These are phyloP conservation scores for Drosera spatulata DNA, from an alignment of 179 eudicot genomes.

Conservation along the genomic window DNA sequence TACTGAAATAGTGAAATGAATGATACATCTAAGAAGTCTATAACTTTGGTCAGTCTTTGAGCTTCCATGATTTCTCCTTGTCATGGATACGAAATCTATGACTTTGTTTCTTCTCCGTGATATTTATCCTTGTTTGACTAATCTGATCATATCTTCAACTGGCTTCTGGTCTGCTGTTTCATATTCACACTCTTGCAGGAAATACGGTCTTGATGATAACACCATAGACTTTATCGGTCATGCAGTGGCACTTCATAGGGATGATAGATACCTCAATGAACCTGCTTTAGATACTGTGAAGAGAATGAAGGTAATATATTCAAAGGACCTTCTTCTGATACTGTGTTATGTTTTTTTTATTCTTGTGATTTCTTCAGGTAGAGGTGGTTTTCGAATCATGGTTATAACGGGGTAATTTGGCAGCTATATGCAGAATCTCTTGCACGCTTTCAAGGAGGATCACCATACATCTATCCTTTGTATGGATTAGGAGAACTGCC, in stretches of 20 bases:
- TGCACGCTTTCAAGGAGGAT: slow-evolving; percentile 78
- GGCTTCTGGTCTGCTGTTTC: neutral
- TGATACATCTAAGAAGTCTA: no score
- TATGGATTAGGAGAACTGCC: slow-evolving; percentile 90
- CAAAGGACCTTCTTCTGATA: neutral
- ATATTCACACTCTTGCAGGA: slow-evolving; percentile 21
- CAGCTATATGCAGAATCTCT: slow-evolving; percentile 78
- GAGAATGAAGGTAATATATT: slow-evolving; percentile 53
- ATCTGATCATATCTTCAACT: neutral
- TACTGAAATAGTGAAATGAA: no score
- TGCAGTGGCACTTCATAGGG: slow-evolving; percentile 61
- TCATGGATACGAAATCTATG: no score
- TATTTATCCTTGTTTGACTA: no score
- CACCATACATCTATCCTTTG: slow-evolving; percentile 77
- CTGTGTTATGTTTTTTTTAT: no score
- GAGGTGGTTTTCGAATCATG: no score
- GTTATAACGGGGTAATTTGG: neutral
- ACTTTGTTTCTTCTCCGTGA: no score
- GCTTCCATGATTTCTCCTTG: no score
- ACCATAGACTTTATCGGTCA: slow-evolving; percentile 82
- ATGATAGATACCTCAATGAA: slow-evolving; percentile 59
- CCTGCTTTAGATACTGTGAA: slow-evolving; percentile 70
- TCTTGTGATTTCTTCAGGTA: no score
- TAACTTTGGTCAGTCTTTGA: no score
- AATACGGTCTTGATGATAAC: slow-evolving; percentile 79